Base-by-base conservation (phyloP, 768 basidiomycete species). In the Tylopilus vinaceipallidus region DNA sequence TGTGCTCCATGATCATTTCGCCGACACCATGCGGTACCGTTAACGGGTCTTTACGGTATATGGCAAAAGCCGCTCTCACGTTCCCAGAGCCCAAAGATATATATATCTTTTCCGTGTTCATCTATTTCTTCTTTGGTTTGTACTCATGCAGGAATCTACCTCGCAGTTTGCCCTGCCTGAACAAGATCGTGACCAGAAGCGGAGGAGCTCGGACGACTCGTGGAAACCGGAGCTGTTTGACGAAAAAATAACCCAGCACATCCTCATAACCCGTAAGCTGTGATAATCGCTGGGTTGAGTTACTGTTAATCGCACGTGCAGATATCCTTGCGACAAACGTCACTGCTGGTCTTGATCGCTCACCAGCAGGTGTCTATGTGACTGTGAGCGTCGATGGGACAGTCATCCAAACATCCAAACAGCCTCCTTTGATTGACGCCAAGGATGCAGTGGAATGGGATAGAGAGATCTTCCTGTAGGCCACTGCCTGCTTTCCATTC, bases 21-120 rank as follows among this genome's bases (percentile, higher is more conserved):
- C 37, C 19, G 48, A 49, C 42, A 44, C 17, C 60, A 50, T 42
- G 50, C 43, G 30, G 23, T 36, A 41, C 47, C 38, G 26, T 30
- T 27, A 20, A 32, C 32, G n/a, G 37, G 20, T 20, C 20, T 29
- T 42, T 42, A 27, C 24, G 41, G 41, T 16, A 42, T 42, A 29
- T 42, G 41, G 17, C 13, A 14, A 29, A 29, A 17, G 26, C 16
- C 26, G 41, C 26, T 13, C 41, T 42, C 4, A 42, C 41, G 19
- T 42, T 42, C 41, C 41, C 24, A 40, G 39, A 40, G 26, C 24
- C 16, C 27, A 29, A 29, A 12, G 27, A 6, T 29, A 29, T 19
- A 5, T 19, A 42, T 17, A 13, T 42, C 19, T 27, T 16, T n/a
- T 16, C 41, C 16, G n/a, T 10, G 11, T 7, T 35, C 17, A 6